phyloP scores from a whole-genome alignment of 2,329 filamentous ascomycete species.

The Pseudogymnoascus sp. region DNA sequence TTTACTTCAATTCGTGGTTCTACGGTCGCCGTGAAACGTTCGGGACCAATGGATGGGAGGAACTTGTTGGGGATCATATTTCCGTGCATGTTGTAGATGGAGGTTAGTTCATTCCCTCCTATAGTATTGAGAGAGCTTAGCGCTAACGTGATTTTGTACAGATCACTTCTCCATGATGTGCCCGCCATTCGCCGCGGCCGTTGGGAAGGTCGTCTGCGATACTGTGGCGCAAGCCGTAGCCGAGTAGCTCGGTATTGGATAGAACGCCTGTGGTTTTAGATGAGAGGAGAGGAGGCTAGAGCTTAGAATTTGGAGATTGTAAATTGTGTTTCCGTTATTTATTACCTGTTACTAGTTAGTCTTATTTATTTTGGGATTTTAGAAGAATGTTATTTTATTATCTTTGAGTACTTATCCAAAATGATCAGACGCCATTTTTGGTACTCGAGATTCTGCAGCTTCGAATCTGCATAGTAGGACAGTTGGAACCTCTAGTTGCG shows the following conservation, averaged over 20 bases:
- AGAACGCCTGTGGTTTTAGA: neutral
- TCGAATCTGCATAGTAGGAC: neutral
- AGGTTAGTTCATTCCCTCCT: neutral
- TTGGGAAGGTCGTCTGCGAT: neutral
- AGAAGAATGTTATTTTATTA: neutral
- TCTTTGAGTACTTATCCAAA: neutral
- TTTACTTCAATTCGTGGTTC: conserved; percentile 2
- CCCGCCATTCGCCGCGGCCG: neutral
- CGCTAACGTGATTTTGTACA: neutral
- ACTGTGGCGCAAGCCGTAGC: neutral
- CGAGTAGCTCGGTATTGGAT: neutral
- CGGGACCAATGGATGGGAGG: neutral
- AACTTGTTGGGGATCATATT: neutral
- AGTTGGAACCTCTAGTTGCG: too few species aligned
- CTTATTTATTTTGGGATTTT: neutral
- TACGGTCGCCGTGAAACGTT: neutral
- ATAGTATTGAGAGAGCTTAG: neutral
- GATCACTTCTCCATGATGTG: neutral
- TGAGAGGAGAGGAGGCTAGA: neutral
- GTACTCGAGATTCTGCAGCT: neutral
- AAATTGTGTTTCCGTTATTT: neutral
- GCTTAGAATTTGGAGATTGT: neutral
- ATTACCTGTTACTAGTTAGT: neutral
- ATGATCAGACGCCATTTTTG: neutral
- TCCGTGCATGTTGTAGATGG: neutral